phyloP scores from a whole-genome alignment of 148 eudicot genomes.

The Euryodendron excelsum region DNA sequence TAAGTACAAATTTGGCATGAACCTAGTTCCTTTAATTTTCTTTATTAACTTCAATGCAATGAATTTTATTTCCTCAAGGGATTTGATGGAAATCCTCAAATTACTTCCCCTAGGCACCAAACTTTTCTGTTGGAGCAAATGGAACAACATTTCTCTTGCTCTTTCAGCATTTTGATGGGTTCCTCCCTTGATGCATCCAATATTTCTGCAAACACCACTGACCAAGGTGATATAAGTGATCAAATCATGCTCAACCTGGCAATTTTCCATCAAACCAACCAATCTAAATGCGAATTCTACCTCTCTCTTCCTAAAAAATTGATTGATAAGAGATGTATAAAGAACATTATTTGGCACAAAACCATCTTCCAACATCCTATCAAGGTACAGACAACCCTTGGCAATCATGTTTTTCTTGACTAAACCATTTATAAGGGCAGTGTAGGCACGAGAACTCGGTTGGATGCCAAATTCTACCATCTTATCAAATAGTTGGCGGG shows the following conservation, averaged over 20 bases:
- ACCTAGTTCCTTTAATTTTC: not conserved
- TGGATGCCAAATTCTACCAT: constrained; percentile 34
- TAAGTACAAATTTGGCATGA: constrained; percentile 38
- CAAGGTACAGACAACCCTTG: constrained; percentile 35
- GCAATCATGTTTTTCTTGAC: constrained; percentile 42
- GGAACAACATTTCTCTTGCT: constrained; percentile 29
- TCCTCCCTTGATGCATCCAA: not conserved
- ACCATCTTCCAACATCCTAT: constrained; percentile 43
- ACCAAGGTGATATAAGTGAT: constrained; percentile 34
- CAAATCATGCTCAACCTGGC: constrained; percentile 31
- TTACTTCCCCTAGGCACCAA: constrained; percentile 11
- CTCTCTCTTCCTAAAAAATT: constrained; percentile 38
- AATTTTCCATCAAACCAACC: constrained; percentile 40
- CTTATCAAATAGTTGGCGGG: constrained; percentile 31
- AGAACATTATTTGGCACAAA: constrained; percentile 38
- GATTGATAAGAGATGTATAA: constrained; percentile 44
- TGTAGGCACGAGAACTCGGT: constrained; percentile 41
- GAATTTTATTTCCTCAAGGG: constrained; percentile 26
- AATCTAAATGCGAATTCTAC: constrained; percentile 38
- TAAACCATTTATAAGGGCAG: constrained; percentile 43
- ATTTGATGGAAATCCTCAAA: constrained; percentile 14
- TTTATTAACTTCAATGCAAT: constrained; percentile 25
- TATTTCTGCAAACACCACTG: constrained; percentile 38
- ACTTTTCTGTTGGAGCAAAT: constrained; percentile 24
- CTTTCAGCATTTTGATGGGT: constrained; percentile 14